Evolutionary conservation across 2,329 filamentous ascomycete genomes (phyloP).

Genomic region (Rhytidhysteron rufulum): DNA sequence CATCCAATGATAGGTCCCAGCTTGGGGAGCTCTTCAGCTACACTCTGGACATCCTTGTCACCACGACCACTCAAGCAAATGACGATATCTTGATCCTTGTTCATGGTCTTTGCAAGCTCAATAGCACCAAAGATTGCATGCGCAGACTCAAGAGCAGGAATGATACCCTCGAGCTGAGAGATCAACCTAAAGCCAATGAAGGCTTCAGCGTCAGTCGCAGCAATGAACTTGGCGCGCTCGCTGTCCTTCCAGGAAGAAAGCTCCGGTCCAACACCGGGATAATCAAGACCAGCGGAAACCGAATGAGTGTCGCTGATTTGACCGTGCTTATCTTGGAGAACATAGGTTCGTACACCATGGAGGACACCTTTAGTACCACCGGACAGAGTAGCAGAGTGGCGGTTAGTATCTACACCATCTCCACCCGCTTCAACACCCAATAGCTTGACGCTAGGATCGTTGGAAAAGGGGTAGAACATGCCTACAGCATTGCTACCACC

Average conservation of each 20-base stretch:
- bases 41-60: conserved; percentile 98
- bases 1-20: conserved; percentile 83
- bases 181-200: conserved; percentile 83
- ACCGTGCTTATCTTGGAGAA: conserved; percentile 87
- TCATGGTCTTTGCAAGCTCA: conserved; percentile 88
- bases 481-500: conserved; percentile 92
- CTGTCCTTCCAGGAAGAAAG: conserved; percentile 90
- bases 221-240: conserved; percentile 79
- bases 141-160: conserved; percentile 88
- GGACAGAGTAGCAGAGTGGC: conserved; percentile 83
- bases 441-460: conserved; percentile 79
- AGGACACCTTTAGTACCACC: conserved; percentile 88
- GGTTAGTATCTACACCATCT: conserved; percentile 79
- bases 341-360: conserved; percentile 93
- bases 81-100: conserved; percentile 82
- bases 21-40: conserved; percentile 87
- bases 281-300: conserved; percentile 92
- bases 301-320: conserved; percentile 96
- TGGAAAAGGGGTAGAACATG: conserved; percentile 97
- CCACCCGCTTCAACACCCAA: conserved; percentile 94
- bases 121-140: conserved; percentile 89
- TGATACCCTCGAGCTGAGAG: conserved; percentile 89
- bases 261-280: conserved; percentile 94
- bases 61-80: conserved; percentile 91
- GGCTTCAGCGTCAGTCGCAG: conserved; percentile 87